Base-by-base conservation (phyloP, 176 grass and related monocot species). In the Oryza rufipogon region DNA sequence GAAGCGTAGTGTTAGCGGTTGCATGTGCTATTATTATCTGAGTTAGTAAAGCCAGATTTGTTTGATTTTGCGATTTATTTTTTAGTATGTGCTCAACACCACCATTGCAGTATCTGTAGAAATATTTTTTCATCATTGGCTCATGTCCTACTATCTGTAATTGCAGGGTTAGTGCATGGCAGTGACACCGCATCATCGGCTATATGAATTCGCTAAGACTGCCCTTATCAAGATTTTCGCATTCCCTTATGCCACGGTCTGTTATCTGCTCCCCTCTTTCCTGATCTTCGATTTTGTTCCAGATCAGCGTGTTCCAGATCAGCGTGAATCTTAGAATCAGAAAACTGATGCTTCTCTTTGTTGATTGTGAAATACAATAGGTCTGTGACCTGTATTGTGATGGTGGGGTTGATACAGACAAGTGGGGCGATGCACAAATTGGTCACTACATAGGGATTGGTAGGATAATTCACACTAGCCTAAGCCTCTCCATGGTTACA, bases 181-280 rank as follows among this genome's bases (percentile, higher is more conserved):
- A 12, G 77, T 76, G 36, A 42, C 75, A 4, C 65, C 87, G 39
- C 91, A 90, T 63, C 79, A 90, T 77, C 91, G 88, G 13, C 86
- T 98, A 7, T 89, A 80, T 72, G 93, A 94, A 28, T 93, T 98
- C 4, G 93, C 96, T 2, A 92, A 90, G 73, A 80, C 87, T 0
- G 93, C 96, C 3, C 87, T 98, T 9, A 87, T 98, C 85, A 93
- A 90, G 64, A 95, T 95, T 45, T 98, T 95, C 22, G 89, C 87
- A 7, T 98, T 95, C 74, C 96, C 96, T 51, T 98, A 98, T 56
- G 93, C 96, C 66, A 94, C 91, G 63, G 96, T 98, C 65, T 63
- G 70, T 51, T 32, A 22, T 11, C 34, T 52, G 12, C 71, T 83
- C 51, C 69, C 47, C 63, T 68, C 23, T 74, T 74, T 70, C 22